Base-by-base conservation (phyloP, 257 asterid species). In the Lithospermum erythrorhizon region DNA sequence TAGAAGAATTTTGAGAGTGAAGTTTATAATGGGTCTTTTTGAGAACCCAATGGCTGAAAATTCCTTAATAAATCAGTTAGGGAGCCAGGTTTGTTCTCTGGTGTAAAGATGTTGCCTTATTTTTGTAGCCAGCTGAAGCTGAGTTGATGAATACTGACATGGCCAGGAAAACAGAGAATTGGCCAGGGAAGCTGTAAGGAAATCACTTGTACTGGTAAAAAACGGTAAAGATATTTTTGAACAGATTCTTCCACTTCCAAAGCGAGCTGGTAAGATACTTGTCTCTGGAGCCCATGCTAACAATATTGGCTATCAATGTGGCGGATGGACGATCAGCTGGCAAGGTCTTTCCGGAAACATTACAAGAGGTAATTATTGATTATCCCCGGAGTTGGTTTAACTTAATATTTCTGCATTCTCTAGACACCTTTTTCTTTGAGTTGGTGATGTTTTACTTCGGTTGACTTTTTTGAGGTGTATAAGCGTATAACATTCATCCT, bases 181-280 rank as follows among this genome's bases (percentile, higher is more conserved):
- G 68, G 96, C 96, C 18, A 79, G 94, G 25, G 89, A 82, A 77
- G 94, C 89, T 1, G 96, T 87, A 57, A 75, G 95, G 71, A 87
- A 84, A 62, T 82, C 95, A 0, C 94, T 82, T 1, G 94, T 87
- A 35, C 76, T 87, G 6, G 52, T 87, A 58, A 87, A 87, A 78
- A 85, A 87, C 23, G 89, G 96, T 6, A 71, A 84, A 55, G 61
- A 47, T 55, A 24, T 66, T 9, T 53, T 61, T 30, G 61, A 22
- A 5, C 83, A 82, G 51, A 14, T 82, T 67, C 72, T 82, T 54
- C 94, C 89, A 15, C 86, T 79, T 6, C 59, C 75, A 22, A 79
- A 82, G 74, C 73, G 72, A 23, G 78, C 68, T 6, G 27, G 53
- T 49, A 77, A 76, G 58, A 65, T 84, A 60, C 74, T 82, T 21